A percentile compares a stretch with the other conserved stretches of the same genome.
These are phyloP conservation scores for Litchi chinensis DNA, from an alignment of 345 rosid species.

Conservation along the genomic window DNA sequence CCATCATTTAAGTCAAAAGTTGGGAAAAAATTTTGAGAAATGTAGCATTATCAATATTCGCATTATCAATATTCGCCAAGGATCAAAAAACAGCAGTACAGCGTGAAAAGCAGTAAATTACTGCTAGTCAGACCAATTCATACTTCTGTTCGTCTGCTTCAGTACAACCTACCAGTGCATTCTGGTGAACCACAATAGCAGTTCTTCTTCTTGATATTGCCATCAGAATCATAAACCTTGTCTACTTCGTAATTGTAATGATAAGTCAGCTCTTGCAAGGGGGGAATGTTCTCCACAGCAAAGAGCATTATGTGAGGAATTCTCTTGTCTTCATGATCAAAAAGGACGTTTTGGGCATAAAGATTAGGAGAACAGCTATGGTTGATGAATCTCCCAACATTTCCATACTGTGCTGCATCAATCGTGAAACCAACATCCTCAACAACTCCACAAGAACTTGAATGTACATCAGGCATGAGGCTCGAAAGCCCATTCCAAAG, in stretches of 20 bases:
- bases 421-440: slow-evolving; percentile 64
- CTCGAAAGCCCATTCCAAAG: slow-evolving; percentile 50
- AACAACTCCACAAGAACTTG: slow-evolving; percentile 35
- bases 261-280: slow-evolving; percentile 82
- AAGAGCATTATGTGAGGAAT: slow-evolving; percentile 91
- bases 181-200: slow-evolving; percentile 81
- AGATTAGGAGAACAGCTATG: slow-evolving; percentile 94
- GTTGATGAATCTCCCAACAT: slow-evolving; percentile 84
- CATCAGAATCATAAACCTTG: slow-evolving; percentile 65
- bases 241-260: slow-evolving; percentile 71
- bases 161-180: slow-evolving; percentile 82
- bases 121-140: background rate
- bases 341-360: slow-evolving; percentile 85
- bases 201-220: slow-evolving; percentile 65
- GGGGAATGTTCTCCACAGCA: slow-evolving; percentile 84
- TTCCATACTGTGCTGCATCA: slow-evolving; percentile 75
- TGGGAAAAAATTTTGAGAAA: background rate
- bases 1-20: too few species aligned
- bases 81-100: background rate
- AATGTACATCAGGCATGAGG: slow-evolving; percentile 45
- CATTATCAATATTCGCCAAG: background rate
- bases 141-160: slow-evolving; percentile 15
- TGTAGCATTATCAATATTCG: background rate
- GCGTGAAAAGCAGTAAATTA: background rate
- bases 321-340: slow-evolving; percentile 71